Evolutionary conservation across 192 early-diverging fungal genomes (phyloP).

Genomic region (Coemansia sp.): DNA sequence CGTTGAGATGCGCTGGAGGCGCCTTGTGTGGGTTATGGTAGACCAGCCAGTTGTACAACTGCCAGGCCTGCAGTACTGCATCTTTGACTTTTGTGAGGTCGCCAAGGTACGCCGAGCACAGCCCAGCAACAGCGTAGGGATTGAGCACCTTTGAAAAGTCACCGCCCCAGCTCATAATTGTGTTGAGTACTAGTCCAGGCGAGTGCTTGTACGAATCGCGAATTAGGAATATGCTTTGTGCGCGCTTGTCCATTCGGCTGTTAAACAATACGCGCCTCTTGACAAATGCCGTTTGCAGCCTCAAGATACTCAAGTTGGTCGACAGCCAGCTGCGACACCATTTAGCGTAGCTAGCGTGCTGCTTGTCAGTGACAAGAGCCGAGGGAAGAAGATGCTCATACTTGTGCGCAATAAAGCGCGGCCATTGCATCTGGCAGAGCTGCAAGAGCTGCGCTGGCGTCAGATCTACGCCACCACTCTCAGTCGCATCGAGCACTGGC

Average conservation of each 20-base stretch:
- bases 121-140: background rate
- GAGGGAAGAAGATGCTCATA: slow-evolving; percentile 8
- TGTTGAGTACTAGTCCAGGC: slow-evolving; percentile 36
- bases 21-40: slow-evolving; percentile 12
- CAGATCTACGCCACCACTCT: background rate
- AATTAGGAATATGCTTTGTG: slow-evolving; percentile 20
- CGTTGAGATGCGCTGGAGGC: background rate
- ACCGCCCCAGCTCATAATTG: slow-evolving; percentile 34
- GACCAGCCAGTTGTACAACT: slow-evolving; percentile 35
- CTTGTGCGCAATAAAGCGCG: slow-evolving; percentile 25
- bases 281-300: slow-evolving; percentile 14
- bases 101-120: slow-evolving; percentile 18
- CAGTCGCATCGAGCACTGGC: background rate
- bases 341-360: background rate
- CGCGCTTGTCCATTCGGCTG: slow-evolving; percentile 1
- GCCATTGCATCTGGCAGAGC: slow-evolving; percentile 39
- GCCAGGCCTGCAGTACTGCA: slow-evolving; percentile 30
- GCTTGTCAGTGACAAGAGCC: background rate
- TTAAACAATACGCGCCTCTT: slow-evolving; percentile 21
- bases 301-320: slow-evolving; percentile 16
- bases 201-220: slow-evolving; percentile 23
- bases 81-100: background rate
- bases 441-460: slow-evolving; percentile 17
- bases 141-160: slow-evolving; percentile 15
- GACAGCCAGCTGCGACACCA: slow-evolving; percentile 29